phyloP scores from a whole-genome alignment of 2,329 filamentous ascomycete species.

The Xylaria sp. region DNA sequence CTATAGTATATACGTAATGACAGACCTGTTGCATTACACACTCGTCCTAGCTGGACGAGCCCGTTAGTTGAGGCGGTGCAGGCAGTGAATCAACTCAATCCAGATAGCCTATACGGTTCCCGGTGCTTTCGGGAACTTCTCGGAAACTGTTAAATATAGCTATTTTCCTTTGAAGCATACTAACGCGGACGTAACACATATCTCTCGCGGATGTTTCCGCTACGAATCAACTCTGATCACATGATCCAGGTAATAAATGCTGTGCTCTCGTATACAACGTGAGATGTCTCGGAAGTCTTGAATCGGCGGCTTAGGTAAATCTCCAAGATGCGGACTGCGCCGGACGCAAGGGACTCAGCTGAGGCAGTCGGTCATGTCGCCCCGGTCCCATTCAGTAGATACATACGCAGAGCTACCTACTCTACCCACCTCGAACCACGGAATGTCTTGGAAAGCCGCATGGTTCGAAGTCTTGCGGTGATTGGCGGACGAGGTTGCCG shows the following conservation, averaged over 20 bases:
- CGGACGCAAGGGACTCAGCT: not conserved
- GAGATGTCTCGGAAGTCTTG: not conserved
- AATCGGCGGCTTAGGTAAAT: not conserved
- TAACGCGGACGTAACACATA: not conserved
- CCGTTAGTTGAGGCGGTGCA: slow-evolving; percentile 2
- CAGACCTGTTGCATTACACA: not conserved
- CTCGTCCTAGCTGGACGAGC: slow-evolving; percentile 17
- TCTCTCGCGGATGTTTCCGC: not conserved
- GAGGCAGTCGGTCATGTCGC: not conserved
- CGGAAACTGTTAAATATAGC: not conserved
- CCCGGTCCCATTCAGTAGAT: not conserved
- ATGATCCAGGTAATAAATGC: not conserved
- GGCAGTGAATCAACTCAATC: not conserved
- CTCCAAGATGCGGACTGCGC: not conserved
- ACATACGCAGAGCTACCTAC: not conserved
- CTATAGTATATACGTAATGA: not conserved
- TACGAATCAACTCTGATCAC: not conserved
- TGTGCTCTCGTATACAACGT: slow-evolving; percentile 7
- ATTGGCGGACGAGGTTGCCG: slow-evolving; percentile 9
- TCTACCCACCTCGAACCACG: not conserved
- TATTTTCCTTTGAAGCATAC: not conserved
- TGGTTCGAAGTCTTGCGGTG: not conserved
- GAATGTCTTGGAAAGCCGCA: not conserved
- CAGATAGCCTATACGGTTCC: not conserved
- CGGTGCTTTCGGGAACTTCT: not conserved